phyloP scores from a whole-genome alignment of 805 yeast genomes.

The Candida stauntonica region DNA sequence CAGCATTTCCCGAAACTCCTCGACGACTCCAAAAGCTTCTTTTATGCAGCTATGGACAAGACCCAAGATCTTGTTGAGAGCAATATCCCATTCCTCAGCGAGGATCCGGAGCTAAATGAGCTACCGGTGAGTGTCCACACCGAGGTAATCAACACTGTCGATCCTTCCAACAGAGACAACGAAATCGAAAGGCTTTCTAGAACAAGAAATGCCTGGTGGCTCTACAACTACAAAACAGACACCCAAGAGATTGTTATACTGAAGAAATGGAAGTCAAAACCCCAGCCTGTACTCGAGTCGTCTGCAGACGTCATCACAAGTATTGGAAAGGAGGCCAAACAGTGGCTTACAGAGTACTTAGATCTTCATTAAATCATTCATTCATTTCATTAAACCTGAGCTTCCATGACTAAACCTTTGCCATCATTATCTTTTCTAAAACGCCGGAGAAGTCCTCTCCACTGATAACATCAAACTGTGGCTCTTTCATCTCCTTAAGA shows the following conservation, averaged over 20 bases:
- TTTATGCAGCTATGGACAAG: slow-evolving; percentile 16
- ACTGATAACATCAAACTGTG: neutral
- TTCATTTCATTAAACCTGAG: neutral
- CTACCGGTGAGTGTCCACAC: slow-evolving; percentile 14
- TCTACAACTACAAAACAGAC: slow-evolving; percentile 10
- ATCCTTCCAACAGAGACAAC: slow-evolving; percentile 1
- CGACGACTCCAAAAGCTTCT: slow-evolving; percentile 11
- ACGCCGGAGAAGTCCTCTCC: neutral
- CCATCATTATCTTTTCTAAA: neutral
- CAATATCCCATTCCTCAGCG: slow-evolving; percentile 15
- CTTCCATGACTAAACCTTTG: neutral
- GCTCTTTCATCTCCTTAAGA: neutral
- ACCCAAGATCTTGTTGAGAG: slow-evolving; percentile 9
- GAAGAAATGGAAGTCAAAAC: slow-evolving; percentile 16
- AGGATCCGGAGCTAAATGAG: neutral
- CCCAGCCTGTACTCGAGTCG: slow-evolving; percentile 12
- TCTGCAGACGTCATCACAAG: slow-evolving; percentile 19
- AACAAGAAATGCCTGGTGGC: slow-evolving; percentile 26
- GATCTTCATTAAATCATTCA: neutral
- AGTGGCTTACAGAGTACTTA: slow-evolving; percentile 20
- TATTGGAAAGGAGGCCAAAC: slow-evolving; percentile 22
- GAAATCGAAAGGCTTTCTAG: slow-evolving; percentile 19
- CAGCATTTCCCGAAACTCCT: slow-evolving; percentile 8
- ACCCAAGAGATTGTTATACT: slow-evolving; percentile 14
- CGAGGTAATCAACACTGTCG: slow-evolving; percentile 13